Conservation (phyloP, 2,329 filamentous ascomycete species). For the Bipolaris gigantea region DNA sequence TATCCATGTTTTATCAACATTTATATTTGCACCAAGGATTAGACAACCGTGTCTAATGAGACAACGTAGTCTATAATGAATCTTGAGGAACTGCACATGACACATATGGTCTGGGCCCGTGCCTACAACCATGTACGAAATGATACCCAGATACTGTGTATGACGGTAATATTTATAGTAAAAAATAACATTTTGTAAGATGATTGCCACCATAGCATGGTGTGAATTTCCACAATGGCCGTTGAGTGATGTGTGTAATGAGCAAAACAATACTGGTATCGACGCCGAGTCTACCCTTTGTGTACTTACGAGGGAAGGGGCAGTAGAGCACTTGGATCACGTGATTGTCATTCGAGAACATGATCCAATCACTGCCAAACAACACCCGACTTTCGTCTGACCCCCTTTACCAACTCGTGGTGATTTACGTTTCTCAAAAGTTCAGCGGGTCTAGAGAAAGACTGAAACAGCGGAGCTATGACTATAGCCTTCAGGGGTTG, state of each 20-base stretch:
- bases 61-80: background rate
- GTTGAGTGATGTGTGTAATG: background rate
- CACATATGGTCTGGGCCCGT: background rate
- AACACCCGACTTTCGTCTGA: no score
- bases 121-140: background rate
- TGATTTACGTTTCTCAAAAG: no score
- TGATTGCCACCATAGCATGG: background rate
- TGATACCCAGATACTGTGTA: constrained; percentile 1
- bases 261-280: background rate
- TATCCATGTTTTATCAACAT: background rate
- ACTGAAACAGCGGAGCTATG: no score
- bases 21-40: background rate
- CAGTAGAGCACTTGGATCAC: no score
- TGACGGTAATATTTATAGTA: constrained; percentile 4
- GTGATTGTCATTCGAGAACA: no score
- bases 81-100: background rate
- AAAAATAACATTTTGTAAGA: constrained; percentile 5
- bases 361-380: no score
- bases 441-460: no score
- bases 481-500: no score
- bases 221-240: background rate
- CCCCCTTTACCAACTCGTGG: no score
- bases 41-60: background rate
- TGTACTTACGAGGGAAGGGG: background rate
- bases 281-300: background rate